These are phyloP conservation scores for Ustilago tritici DNA, from an alignment of 1,284 basidiomycete species.

Conservation along the genomic window DNA sequence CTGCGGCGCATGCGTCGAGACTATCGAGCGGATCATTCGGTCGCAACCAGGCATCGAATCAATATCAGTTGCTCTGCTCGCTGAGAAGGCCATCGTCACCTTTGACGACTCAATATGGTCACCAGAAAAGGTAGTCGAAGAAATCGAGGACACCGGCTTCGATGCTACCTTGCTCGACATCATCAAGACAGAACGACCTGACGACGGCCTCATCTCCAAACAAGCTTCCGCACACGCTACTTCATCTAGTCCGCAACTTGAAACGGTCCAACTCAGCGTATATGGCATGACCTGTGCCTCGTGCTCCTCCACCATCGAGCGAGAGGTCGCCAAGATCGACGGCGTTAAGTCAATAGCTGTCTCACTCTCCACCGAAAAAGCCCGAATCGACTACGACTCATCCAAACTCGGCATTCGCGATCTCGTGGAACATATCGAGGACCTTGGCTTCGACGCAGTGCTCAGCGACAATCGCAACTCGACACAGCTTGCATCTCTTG, in stretches of 20 bases:
- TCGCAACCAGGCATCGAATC: slow-evolving; percentile 85
- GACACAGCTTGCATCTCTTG: slow-evolving; percentile 89
- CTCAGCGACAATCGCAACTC: slow-evolving; percentile 82
- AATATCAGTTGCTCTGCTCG: slow-evolving; percentile 90
- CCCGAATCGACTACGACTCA: slow-evolving; percentile 56
- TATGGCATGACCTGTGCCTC: slow-evolving; percentile 91
- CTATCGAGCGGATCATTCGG: slow-evolving; percentile 92
- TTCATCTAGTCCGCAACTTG: slow-evolving; percentile 5
- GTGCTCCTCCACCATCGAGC: slow-evolving; percentile 83
- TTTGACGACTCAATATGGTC: slow-evolving; percentile 86
- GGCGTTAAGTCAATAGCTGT: slow-evolving; percentile 59
- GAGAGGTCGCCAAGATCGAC: slow-evolving; percentile 77
- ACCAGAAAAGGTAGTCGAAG: slow-evolving; percentile 77
- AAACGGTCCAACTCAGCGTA: slow-evolving; percentile 74
- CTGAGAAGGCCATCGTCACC: slow-evolving; percentile 90
- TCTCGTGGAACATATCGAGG: slow-evolving; percentile 73
- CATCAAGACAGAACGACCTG: slow-evolving; percentile 24
- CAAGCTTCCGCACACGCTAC: not conserved
- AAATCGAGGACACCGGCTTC: slow-evolving; percentile 92
- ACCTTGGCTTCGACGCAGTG: slow-evolving; percentile 90
- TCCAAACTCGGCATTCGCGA: slow-evolving; percentile 53
- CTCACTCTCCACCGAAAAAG: slow-evolving; percentile 60
- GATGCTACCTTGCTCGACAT: slow-evolving; percentile 74
- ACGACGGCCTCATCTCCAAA: slow-evolving; percentile 1
- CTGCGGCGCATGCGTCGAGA: slow-evolving; percentile 87